Percentiles rank a stretch among this genome's conserved stretches.
phyloP scores from a whole-genome alignment of 257 asterid genomes.

The Verbascum thapsus region DNA sequence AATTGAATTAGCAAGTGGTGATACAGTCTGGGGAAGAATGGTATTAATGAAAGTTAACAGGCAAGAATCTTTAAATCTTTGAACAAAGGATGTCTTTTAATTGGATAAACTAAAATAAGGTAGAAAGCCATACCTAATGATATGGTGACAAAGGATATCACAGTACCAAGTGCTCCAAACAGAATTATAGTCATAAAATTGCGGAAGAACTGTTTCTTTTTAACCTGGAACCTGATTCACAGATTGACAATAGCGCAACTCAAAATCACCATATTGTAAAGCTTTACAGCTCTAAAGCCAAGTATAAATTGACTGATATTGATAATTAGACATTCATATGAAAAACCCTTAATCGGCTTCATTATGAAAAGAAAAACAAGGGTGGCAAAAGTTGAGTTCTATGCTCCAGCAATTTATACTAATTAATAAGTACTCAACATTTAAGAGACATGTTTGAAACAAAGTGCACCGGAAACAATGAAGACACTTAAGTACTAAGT shows the following conservation, averaged over 20 bases:
- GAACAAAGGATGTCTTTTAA: conserved; percentile 7
- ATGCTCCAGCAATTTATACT: conserved; percentile 1
- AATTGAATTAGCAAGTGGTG: conserved; percentile 1
- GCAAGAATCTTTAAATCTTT: background rate
- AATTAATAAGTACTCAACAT: no score
- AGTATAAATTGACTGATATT: no score
- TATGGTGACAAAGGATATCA: conserved; percentile 84
- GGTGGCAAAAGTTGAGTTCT: background rate
- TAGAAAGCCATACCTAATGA: conserved; percentile 63
- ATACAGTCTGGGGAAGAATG: conserved; percentile 13
- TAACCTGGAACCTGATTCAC: conserved; percentile 92
- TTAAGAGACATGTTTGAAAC: background rate
- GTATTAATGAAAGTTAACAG: conserved; percentile 23
- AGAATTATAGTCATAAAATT: conserved; percentile 87
- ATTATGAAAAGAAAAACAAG: conserved; percentile 12
- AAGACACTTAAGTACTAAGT: background rate
- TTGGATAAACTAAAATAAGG: conserved; percentile 29
- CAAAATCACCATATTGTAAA: conserved; percentile 20
- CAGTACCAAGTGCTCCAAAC: conserved; percentile 94
- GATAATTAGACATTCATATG: background rate
- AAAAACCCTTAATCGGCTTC: background rate
- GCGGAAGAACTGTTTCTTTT: conserved; percentile 98
- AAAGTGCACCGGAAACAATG: background rate
- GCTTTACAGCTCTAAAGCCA: conserved; percentile 24
- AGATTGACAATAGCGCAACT: conserved; percentile 24